Evolutionary conservation across 2,329 filamentous ascomycete genomes (phyloP).

Genomic region (Clarireedia hainanense): DNA sequence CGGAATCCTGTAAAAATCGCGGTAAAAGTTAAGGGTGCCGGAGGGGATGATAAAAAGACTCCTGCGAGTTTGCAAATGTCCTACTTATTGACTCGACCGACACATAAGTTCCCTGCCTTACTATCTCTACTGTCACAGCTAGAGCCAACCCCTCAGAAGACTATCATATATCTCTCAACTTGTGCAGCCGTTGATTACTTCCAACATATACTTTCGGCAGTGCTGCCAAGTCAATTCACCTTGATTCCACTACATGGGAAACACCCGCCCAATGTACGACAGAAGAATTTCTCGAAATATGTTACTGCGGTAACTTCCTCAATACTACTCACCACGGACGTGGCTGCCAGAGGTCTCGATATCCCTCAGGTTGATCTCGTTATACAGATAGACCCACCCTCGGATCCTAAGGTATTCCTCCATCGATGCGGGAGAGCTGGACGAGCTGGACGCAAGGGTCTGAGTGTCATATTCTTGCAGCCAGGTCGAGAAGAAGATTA

Average conservation of each 20-base stretch:
- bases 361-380: slow-evolving; percentile 89
- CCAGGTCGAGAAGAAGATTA: slow-evolving; percentile 87
- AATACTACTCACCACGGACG: slow-evolving; percentile 84
- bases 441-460: slow-evolving; percentile 75
- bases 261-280: slow-evolving; percentile 76
- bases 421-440: slow-evolving; percentile 88
- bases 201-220: slow-evolving; percentile 64
- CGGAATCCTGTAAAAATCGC: slow-evolving; percentile 92
- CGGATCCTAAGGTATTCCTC: slow-evolving; percentile 90
- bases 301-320: slow-evolving; percentile 65
- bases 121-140: slow-evolving; percentile 61
- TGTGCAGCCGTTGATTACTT: slow-evolving; percentile 96
- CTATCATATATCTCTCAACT: slow-evolving; percentile 87
- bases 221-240: slow-evolving; percentile 61
- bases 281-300: slow-evolving; percentile 81
- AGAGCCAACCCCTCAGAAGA: slow-evolving; percentile 69
- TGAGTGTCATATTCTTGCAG: slow-evolving; percentile 79
- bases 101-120: slow-evolving; percentile 72
- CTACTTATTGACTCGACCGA: slow-evolving; percentile 67
- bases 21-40: slow-evolving; percentile 78
- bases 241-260: slow-evolving; percentile 87
- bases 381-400: slow-evolving; percentile 76
- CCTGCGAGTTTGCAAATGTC: slow-evolving; percentile 90
- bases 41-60: slow-evolving; percentile 76
- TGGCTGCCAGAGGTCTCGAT: slow-evolving; percentile 83